phyloP scores from a whole-genome alignment of 768 basidiomycete species.

The Boletus rubescentipes region DNA sequence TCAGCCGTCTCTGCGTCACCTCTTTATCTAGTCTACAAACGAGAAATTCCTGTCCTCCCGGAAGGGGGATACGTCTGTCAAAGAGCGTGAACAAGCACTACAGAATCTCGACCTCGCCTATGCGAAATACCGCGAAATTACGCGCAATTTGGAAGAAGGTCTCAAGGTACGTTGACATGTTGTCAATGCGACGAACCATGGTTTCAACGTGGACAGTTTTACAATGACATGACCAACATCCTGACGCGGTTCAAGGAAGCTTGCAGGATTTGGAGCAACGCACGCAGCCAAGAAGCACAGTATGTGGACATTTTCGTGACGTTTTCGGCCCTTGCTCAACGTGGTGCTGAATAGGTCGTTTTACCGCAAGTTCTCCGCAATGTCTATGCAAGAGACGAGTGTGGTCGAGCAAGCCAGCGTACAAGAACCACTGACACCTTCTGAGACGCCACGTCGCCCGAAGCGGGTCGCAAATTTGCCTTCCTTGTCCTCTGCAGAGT shows the following conservation, averaged over 20 bases:
- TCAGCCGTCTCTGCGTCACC: neutral
- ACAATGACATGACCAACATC: slow-evolving; percentile 79
- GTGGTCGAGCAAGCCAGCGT: slow-evolving; percentile 2
- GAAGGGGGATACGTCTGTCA: slow-evolving; percentile 72
- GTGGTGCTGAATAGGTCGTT: slow-evolving; percentile 15
- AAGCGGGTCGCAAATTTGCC: slow-evolving; percentile 43
- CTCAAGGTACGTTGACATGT: slow-evolving; percentile 53
- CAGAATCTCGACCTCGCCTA: slow-evolving; percentile 84
- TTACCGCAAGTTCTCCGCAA: slow-evolving; percentile 20
- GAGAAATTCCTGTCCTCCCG: slow-evolving; percentile 73
- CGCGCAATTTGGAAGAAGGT: slow-evolving; percentile 84
- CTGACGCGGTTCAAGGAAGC: slow-evolving; percentile 71
- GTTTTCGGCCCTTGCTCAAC: neutral
- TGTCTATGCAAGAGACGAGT: slow-evolving; percentile 34
- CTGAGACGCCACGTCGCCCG: slow-evolving; percentile 14
- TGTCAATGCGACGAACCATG: neutral
- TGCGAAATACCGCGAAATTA: slow-evolving; percentile 85
- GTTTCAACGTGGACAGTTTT: slow-evolving; percentile 58
- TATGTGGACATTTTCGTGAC: slow-evolving; percentile 35
- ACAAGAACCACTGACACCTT: neutral
- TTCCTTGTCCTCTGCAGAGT: slow-evolving; percentile 48
- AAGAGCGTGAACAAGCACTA: slow-evolving; percentile 77
- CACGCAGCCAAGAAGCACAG: slow-evolving; percentile 74
- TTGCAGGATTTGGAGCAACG: slow-evolving; percentile 72
- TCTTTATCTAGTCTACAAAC: slow-evolving; percentile 53